These are phyloP conservation scores for Teratosphaeria viscida DNA, from an alignment of 2,329 filamentous ascomycete species.

Conservation along the genomic window DNA sequence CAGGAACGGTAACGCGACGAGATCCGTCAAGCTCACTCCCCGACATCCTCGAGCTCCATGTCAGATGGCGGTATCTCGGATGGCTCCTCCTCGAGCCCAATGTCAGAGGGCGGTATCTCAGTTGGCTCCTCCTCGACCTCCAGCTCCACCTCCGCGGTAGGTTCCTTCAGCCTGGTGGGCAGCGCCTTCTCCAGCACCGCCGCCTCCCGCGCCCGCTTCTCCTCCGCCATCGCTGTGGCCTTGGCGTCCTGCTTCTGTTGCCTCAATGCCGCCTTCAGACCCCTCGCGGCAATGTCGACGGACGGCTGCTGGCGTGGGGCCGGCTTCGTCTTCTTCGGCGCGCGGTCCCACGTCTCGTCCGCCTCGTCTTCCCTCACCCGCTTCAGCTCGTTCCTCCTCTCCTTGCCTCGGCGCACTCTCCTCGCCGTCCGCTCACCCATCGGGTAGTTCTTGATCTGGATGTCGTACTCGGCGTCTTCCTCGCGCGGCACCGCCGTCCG, in stretches of 20 bases:
- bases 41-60: background rate
- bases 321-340: background rate
- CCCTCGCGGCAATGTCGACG: background rate
- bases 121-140: background rate
- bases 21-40: background rate
- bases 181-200: background rate
- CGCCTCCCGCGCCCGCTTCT: background rate
- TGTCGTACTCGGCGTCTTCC: background rate
- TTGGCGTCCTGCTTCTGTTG: background rate
- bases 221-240: background rate
- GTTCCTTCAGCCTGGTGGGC: background rate
- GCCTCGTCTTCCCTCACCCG: background rate
- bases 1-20: background rate
- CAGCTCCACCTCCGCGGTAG: background rate
- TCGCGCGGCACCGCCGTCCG: background rate
- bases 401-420: background rate
- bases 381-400: background rate
- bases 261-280: background rate
- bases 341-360: background rate
- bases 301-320: background rate
- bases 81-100: background rate
- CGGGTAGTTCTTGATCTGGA: background rate
- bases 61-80: background rate
- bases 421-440: background rate
- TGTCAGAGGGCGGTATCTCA: background rate